A percentile compares a stretch with the other conserved stretches of the same genome.
Evolutionary conservation across 306 rosid species (phyloP).

Genomic region (Lathyrus sativus): DNA sequence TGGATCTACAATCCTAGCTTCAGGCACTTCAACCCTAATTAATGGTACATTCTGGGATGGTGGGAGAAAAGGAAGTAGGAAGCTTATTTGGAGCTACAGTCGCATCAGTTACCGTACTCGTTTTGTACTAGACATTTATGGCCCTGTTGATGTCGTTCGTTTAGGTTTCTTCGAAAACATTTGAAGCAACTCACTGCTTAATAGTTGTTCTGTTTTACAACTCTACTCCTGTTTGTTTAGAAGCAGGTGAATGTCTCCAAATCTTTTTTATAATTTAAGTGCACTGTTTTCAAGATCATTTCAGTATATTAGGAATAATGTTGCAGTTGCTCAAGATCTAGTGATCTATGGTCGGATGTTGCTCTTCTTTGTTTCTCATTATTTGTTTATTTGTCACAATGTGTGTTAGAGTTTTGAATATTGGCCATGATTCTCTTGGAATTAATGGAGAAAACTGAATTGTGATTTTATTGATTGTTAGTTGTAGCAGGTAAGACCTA

Average conservation of each 20-base stretch:
- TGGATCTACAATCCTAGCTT: not conserved
- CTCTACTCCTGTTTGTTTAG: slow-evolving; percentile 4
- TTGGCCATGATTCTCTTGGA: too few relatives aligned
- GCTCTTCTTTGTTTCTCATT: not conserved
- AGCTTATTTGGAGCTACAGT: slow-evolving; percentile 8
- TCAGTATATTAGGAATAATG: slow-evolving; percentile 4
- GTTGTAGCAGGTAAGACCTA: too few relatives aligned
- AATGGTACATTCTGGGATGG: not conserved
- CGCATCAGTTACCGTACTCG: not conserved
- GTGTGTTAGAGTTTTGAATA: not conserved
- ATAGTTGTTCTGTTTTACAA: slow-evolving; percentile 10
- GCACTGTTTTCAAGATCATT: not conserved
- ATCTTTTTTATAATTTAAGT: not conserved
- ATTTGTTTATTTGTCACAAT: not conserved
- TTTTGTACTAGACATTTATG: slow-evolving; percentile 7
- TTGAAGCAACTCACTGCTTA: slow-evolving; percentile 14
- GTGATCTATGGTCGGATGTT: not conserved
- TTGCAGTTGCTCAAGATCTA: slow-evolving; percentile 16
- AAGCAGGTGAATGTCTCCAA: slow-evolving; percentile 19
- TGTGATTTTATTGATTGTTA: too few relatives aligned
- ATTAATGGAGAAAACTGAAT: too few relatives aligned
- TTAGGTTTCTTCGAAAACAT: slow-evolving; percentile 8
- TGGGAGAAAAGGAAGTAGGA: not conserved
- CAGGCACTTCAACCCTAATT: slow-evolving; percentile 7
- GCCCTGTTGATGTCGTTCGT: not conserved